Evolutionary conservation across 495 filamentous ascomycete species (phyloP).

Genomic region (Penicillium angulare): DNA sequence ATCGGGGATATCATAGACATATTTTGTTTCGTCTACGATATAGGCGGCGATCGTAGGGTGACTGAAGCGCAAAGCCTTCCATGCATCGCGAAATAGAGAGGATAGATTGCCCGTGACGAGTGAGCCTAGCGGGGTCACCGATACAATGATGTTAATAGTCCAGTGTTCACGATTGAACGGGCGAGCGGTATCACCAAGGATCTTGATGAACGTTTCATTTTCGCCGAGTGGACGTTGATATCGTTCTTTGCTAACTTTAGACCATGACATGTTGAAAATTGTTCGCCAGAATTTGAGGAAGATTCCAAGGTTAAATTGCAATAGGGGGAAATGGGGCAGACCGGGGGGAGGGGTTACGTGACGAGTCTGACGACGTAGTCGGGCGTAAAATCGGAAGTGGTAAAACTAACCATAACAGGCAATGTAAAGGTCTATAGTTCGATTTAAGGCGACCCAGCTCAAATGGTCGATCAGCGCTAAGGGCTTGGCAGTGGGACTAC

Average conservation of each 20-base stretch:
- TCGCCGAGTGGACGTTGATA: conserved; percentile 1
- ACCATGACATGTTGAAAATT: conserved; percentile 1
- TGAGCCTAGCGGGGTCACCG: conserved; percentile 4
- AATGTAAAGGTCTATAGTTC: too few relatives aligned
- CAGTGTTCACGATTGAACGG: conserved; percentile 6
- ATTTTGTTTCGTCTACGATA: conserved; percentile 2
- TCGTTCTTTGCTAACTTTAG: background rate
- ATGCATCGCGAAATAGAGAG: background rate
- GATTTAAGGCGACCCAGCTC: too few relatives aligned
- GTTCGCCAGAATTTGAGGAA: background rate
- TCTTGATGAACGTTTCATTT: conserved; percentile 6
- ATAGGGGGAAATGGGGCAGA: too few relatives aligned
- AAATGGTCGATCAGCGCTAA: too few relatives aligned
- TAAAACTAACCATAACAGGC: too few relatives aligned
- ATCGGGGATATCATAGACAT: conserved; percentile 4
- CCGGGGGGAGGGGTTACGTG: too few relatives aligned
- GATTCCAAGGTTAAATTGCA: background rate
- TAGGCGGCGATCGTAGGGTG: conserved; percentile 4
- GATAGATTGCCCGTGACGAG: background rate
- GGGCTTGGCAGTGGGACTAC: too few relatives aligned
- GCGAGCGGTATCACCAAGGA: conserved; percentile 2
- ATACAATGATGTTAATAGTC: conserved; percentile 1
- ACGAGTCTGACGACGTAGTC: too few relatives aligned
- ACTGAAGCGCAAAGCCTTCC: background rate
- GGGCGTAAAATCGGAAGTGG: too few relatives aligned